Conservation (phyloP, 768 basidiomycete species). For the Chalciporus piperatus region DNA sequence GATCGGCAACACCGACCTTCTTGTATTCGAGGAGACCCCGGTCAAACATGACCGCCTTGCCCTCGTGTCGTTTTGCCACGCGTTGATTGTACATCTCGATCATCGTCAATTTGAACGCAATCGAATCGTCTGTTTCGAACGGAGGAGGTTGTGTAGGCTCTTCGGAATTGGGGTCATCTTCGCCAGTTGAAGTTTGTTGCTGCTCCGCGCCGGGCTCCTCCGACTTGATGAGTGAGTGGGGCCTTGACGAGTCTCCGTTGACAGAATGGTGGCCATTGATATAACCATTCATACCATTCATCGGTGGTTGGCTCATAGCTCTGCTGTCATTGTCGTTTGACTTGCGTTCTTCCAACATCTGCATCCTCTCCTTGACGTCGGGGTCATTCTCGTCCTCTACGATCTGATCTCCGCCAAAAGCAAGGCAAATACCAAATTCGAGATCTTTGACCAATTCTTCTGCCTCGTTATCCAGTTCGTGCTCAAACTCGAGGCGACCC, state of each 20-base stretch:
- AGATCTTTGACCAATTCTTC: conserved; percentile 94
- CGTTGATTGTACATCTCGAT: conserved; percentile 91
- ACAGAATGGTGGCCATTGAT: conserved; percentile 35
- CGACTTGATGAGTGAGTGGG: conserved; percentile 31
- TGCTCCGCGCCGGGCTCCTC: conserved; percentile 48
- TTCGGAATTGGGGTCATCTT: conserved; percentile 59
- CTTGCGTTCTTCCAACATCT: conserved; percentile 41
- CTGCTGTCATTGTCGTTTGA: conserved; percentile 14
- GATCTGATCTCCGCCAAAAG: conserved; percentile 82
- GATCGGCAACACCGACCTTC: conserved; percentile 55
- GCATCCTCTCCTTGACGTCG: conserved; percentile 57
- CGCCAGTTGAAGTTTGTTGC: conserved; percentile 37
- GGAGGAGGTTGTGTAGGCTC: conserved; percentile 72
- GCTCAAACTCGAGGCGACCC: conserved; percentile 97
- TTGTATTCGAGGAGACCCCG: conserved; percentile 91
- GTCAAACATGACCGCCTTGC: conserved; percentile 89
- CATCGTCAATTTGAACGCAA: conserved; percentile 84
- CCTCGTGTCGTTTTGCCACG: conserved; percentile 79
- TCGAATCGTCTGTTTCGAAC: conserved; percentile 78
- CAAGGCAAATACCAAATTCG: conserved; percentile 87
- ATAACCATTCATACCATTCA: conserved; percentile 25
- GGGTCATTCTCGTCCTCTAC: conserved; percentile 75
- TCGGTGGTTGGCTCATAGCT: conserved; percentile 21
- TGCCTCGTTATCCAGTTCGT: conserved; percentile 95
- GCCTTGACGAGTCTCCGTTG: conserved; percentile 36